Percentiles rank a stretch among this genome's conserved stretches.
phyloP scores from a whole-genome alignment of 768 basidiomycete species.

The Thelephora ganbajun region DNA sequence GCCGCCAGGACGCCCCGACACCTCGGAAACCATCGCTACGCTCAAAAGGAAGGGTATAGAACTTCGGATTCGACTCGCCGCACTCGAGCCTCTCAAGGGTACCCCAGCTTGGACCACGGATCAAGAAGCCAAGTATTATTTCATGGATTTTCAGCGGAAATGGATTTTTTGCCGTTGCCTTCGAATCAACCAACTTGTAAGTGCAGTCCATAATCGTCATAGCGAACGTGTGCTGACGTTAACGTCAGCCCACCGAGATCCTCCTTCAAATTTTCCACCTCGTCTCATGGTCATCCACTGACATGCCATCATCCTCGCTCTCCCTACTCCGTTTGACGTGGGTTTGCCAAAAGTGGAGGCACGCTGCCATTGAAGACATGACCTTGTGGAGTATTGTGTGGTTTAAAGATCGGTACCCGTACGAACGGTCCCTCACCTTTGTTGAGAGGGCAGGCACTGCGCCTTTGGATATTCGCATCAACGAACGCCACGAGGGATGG shows the following conservation, averaged over 20 bases:
- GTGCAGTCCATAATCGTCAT: too few species aligned
- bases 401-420: slow-evolving; percentile 40
- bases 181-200: too few species aligned
- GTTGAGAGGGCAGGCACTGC: slow-evolving; percentile 41
- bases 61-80: too few species aligned
- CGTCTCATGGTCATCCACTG: slow-evolving; percentile 36
- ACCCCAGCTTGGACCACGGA: too few species aligned
- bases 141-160: too few species aligned
- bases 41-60: too few species aligned
- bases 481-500: slow-evolving; percentile 22
- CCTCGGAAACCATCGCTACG: too few species aligned
- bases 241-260: slow-evolving; percentile 52
- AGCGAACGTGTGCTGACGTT: too few species aligned
- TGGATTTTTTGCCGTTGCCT: too few species aligned
- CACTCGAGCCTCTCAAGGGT: too few species aligned
- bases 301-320: slow-evolving; percentile 15
- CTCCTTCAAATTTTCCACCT: slow-evolving; percentile 48
- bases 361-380: slow-evolving; percentile 12
- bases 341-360: slow-evolving; percentile 30
- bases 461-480: slow-evolving; percentile 48
- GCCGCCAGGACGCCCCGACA: too few species aligned
- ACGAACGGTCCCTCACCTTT: slow-evolving; percentile 39
- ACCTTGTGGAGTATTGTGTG: slow-evolving; percentile 37
- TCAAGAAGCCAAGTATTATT: too few species aligned
- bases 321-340: slow-evolving; percentile 31